These are phyloP conservation scores for Aspergillus cristatus DNA, from an alignment of 495 filamentous ascomycete species.

Conservation along the genomic window DNA sequence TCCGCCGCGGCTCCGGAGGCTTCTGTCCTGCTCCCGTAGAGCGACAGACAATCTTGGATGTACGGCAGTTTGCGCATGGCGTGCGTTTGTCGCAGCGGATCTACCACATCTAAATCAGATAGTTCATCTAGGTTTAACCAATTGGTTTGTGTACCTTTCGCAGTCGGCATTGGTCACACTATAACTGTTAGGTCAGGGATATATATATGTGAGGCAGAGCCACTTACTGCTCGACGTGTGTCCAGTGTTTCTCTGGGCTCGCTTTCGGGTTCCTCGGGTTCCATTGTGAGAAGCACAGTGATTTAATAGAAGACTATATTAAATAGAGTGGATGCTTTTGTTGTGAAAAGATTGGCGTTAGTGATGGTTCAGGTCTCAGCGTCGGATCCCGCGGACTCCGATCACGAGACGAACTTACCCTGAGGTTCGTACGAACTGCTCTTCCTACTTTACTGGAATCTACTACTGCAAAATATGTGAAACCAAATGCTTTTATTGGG, in stretches of 20 bases:
- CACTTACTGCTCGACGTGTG: conserved; percentile 25
- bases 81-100: conserved; percentile 36
- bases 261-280: conserved; percentile 26
- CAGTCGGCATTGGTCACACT: conserved; percentile 43
- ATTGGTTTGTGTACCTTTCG: too few relatives aligned
- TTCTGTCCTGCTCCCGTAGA: conserved; percentile 53
- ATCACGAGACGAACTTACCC: not conserved
- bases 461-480: too few relatives aligned
- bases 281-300: conserved; percentile 13
- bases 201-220: not conserved
- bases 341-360: too few relatives aligned
- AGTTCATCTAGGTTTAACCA: too few relatives aligned
- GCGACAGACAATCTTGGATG: conserved; percentile 36
- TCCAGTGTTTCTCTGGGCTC: conserved; percentile 16
- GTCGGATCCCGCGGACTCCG: conserved; percentile 15
- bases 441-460: not conserved
- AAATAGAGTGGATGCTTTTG: not conserved
- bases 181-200: conserved; percentile 1
- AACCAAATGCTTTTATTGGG: too few relatives aligned
- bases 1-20: conserved; percentile 47
- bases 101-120: too few relatives aligned
- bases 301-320: not conserved
- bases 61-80: conserved; percentile 41
- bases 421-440: not conserved
- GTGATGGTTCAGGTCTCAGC: not conserved